phyloP scores from a whole-genome alignment of 495 filamentous ascomycete species.

The Bathelium albidoporum region DNA sequence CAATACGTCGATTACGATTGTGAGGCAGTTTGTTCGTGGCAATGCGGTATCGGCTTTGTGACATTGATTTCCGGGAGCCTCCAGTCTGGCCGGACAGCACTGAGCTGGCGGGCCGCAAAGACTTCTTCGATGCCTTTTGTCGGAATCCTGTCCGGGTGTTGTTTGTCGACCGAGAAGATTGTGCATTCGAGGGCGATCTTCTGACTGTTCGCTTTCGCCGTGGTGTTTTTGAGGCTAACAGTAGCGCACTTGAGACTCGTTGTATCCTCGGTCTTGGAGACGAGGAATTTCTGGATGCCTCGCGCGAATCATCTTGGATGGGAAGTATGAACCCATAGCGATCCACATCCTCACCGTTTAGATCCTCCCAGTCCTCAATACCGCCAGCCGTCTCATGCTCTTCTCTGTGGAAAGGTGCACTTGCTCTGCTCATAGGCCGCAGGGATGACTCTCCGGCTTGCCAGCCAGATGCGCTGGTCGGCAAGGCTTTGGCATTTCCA shows the following conservation, averaged over 20 bases:
- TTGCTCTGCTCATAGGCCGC: conserved; percentile 3
- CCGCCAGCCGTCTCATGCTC: conserved; percentile 64
- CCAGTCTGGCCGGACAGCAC: conserved; percentile 15
- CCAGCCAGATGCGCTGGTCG: neutral
- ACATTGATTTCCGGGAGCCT: conserved; percentile 4
- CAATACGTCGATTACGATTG: conserved; percentile 59
- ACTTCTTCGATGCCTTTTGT: conserved; percentile 16
- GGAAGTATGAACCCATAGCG: conserved; percentile 84
- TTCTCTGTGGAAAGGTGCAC: conserved; percentile 30
- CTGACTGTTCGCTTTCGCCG: conserved; percentile 47
- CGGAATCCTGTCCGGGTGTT: conserved; percentile 14
- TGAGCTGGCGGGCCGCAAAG: conserved; percentile 16
- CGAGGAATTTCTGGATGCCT: conserved; percentile 10
- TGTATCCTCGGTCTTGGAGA: conserved; percentile 44
- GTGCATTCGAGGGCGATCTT: conserved; percentile 38
- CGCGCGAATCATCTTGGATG: conserved; percentile 26
- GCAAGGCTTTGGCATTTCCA: neutral
- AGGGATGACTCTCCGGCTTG: neutral
- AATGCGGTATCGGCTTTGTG: conserved; percentile 36
- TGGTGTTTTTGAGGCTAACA: conserved; percentile 53
- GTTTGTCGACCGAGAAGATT: conserved; percentile 28
- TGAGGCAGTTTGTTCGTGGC: conserved; percentile 67
- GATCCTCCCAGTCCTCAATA: conserved; percentile 89
- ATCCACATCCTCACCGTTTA: conserved; percentile 81
- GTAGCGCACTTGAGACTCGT: conserved; percentile 55